Base-by-base conservation (phyloP, 208 protist species). In the Leptomonas seymouri region DNA sequence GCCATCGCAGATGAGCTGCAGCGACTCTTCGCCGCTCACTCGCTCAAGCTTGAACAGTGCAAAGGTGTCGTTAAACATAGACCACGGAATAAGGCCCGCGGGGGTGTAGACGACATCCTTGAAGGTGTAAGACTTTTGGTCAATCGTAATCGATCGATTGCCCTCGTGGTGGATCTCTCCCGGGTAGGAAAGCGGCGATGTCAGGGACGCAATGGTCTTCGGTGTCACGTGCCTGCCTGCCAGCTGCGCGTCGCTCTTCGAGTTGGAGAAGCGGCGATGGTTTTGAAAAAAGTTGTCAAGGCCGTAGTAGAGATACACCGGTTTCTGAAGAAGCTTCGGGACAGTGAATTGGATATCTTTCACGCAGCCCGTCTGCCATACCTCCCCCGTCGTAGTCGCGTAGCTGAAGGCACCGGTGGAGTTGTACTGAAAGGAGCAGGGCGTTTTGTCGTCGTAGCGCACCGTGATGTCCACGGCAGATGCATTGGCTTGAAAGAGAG, bases 271-370 rank as follows among this genome's bases (percentile, higher is more conserved):
- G 23, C 94, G 78, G 14, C 98, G 82, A 72, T 99, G 98, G 80
- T 99, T 99, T 78, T 99, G 98, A 81, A 98, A 99, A 75, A 99
- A 99, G 53, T 98, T 98, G 2, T 93, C 96, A 7, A 99, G 82
- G 30, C 94, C 86, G 78, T 99, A 99, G 83, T 99, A 99, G 41
- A 99, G 63, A 74, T 98, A 99, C 21, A 99, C 81, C 9, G 98
- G 97, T 20, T 86, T 69, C 23, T 89, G 71, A 45, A 99, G 88
- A 3, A 53, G 78, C 16, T 83, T 50, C 6, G 16, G 46, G 4
- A 99, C 21, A 2, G 55, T 55, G 64, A 98, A 92, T 0, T 3
- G 45, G 0, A 95, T 78, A 12, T 81, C 42, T 7, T 80, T 91
- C 14, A 87, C 34, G 56, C 91, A 96, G 39, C 87, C 87, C 16